phyloP scores from a whole-genome alignment of 257 asterid species.

The Capsicum pubescens region DNA sequence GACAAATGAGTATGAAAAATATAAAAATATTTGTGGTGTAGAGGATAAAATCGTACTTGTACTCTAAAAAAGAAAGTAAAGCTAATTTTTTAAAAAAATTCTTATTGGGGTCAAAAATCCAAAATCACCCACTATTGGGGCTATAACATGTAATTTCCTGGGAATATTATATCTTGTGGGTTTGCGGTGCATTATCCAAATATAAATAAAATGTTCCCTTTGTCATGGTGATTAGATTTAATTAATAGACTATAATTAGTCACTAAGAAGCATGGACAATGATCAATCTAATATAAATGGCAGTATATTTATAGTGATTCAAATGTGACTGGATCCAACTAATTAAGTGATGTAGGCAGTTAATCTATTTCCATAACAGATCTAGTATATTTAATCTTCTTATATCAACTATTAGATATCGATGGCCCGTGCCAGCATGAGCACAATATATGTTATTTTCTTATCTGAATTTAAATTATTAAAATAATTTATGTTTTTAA shows the following conservation, averaged over 20 bases:
- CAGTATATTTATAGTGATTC: conserved; percentile 32
- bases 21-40: too few species aligned
- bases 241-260: conserved; percentile 28
- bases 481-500: too few species aligned
- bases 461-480: too few species aligned
- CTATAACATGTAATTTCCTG: too few species aligned
- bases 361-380: conserved; percentile 15
- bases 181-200: conserved; percentile 23
- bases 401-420: not conserved
- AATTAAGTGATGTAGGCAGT: conserved; percentile 29
- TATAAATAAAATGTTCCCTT: not conserved
- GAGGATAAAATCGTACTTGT: too few species aligned
- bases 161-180: not conserved
- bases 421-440: too few species aligned
- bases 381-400: conserved; percentile 11
- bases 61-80: too few species aligned
- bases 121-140: too few species aligned
- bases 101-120: too few species aligned
- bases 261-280: conserved; percentile 34
- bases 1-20: too few species aligned
- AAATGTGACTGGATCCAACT: conserved; percentile 45
- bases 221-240: conserved; percentile 2
- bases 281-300: conserved; percentile 10
- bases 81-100: too few species aligned
- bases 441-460: too few species aligned